These are phyloP conservation scores for Fusarium sp. DNA, from an alignment of 2,329 filamentous ascomycete species.

Conservation along the genomic window DNA sequence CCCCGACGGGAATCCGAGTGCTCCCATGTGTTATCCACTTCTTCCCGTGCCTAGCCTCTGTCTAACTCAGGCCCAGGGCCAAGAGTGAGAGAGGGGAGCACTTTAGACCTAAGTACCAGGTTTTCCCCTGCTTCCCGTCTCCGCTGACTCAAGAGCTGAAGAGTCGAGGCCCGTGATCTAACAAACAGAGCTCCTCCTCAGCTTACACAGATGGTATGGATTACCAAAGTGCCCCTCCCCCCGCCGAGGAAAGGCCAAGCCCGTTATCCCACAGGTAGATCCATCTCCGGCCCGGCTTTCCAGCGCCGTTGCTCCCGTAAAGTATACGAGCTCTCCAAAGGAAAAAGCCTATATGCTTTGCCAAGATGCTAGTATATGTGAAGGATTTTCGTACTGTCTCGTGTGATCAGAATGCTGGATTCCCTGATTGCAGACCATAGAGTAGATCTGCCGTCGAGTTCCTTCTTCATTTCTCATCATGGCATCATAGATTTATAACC, in stretches of 20 bases:
- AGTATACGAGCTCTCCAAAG: constrained; percentile 1
- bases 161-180: background rate
- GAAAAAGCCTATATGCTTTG: background rate
- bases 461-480: constrained; percentile 21
- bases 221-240: background rate
- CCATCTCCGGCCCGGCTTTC: constrained; percentile 5
- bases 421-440: background rate
- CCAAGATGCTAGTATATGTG: constrained; percentile 10
- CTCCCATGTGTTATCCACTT: constrained; percentile 37
- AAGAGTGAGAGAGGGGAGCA: background rate
- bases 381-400: constrained; percentile 14
- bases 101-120: constrained; percentile 4
- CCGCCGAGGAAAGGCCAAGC: background rate
- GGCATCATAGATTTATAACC: constrained; percentile 36
- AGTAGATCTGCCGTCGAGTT: constrained; percentile 10
- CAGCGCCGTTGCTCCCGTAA: constrained; percentile 8
- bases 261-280: background rate
- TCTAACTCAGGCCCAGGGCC: constrained; percentile 7
- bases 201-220: background rate
- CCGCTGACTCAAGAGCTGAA: background rate
- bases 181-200: background rate
- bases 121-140: constrained; percentile 19
- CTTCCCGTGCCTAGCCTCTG: constrained; percentile 29
- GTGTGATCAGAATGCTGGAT: constrained; percentile 8
- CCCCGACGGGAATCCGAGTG: background rate